Base-by-base conservation (phyloP, 2,329 filamentous ascomycete genomes). In the Chaetomium globosum region DNA sequence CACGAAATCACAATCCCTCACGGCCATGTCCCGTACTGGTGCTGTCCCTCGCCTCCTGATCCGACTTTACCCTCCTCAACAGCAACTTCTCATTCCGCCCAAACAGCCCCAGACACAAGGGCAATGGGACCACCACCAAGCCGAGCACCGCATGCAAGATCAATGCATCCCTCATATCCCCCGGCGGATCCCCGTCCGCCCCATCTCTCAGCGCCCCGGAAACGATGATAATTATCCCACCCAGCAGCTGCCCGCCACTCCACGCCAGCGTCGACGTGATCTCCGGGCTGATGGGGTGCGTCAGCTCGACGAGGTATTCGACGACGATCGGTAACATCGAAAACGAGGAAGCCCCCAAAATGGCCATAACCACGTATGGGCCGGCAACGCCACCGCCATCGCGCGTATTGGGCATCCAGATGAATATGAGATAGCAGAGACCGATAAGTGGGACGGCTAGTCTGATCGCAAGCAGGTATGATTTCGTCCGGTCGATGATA, bases 281-380 rank as follows among this genome's bases (percentile, higher is more conserved):
- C 77, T 96, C 94, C 0, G 95, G 93, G 49, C 87, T 89, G 30
- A 96, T 87, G 0, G 95, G 95, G 73, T 95, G 91, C 5, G 90
- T 93, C 65, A 97, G 85, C 76, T 98, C 92, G 59, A 91, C 91
- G 19, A 97, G 81, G 71, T 90, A 93, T 77, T 99, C 95, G 58
- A 98, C 84, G 6, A 88, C 90, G 46, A 97, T 85, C 3, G 95
- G 95, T 0, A 98, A 83, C 3, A 98, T 80, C 23, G 84, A 84
- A 78, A 98, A 98, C 10, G 85, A 88, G 0, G 91, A 80, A 1
- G 92, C 93, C 53, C 95, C 95, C 3, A 97, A 81, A 19, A 96
- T 68, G 2, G 89, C 86, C 69, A 91, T 86, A 19, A 96, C 84
- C 61, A 90, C 82, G 74, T 92, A 97, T 0, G 91, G 88, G 0